Conservation (phyloP, 1,139 yeast species). For the Yamadazyma dushanensis region DNA sequence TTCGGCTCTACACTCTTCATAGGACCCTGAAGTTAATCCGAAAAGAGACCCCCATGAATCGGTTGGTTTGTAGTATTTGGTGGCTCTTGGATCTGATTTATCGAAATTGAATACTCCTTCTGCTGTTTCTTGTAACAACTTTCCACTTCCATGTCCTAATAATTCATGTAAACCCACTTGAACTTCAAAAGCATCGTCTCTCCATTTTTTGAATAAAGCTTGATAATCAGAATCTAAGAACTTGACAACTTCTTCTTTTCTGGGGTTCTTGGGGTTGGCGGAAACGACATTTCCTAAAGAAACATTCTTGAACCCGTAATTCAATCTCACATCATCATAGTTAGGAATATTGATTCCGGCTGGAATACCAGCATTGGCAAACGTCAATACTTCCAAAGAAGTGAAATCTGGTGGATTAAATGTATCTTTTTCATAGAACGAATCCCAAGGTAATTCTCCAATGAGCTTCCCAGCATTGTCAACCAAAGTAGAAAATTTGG, state of each 20-base stretch:
- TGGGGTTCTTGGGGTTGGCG: slow-evolving; percentile 63
- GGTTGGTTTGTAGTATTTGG: slow-evolving; percentile 71
- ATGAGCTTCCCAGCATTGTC: slow-evolving; percentile 65
- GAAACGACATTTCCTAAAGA: slow-evolving; percentile 82
- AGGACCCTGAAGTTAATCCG: slow-evolving; percentile 80
- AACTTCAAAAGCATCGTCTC: slow-evolving; percentile 84
- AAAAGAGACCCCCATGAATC: slow-evolving; percentile 90
- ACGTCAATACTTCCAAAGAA: slow-evolving; percentile 82
- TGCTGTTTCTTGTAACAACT: slow-evolving; percentile 63
- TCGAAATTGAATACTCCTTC: slow-evolving; percentile 75
- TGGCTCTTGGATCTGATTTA: slow-evolving; percentile 61
- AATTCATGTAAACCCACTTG: slow-evolving; percentile 92
- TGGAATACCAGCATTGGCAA: slow-evolving; percentile 88
- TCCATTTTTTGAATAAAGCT: slow-evolving; percentile 63
- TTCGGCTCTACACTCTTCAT: slow-evolving; percentile 93
- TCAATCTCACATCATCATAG: slow-evolving; percentile 83
- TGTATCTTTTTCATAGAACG: slow-evolving; percentile 73
- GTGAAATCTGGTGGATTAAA: slow-evolving; percentile 92
- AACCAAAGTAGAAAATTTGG: slow-evolving; percentile 72
- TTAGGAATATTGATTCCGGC: slow-evolving; percentile 93
- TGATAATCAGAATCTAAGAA: slow-evolving; percentile 57
- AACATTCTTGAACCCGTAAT: slow-evolving; percentile 84
- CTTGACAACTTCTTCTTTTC: slow-evolving; percentile 66
- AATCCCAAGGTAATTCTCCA: slow-evolving; percentile 72
- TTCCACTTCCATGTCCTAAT: slow-evolving; percentile 92